A percentile compares a stretch with the other conserved stretches of the same genome.
Conservation (phyloP, 2,329 filamentous ascomycete genomes). For the Stemphylium vesicarium region DNA sequence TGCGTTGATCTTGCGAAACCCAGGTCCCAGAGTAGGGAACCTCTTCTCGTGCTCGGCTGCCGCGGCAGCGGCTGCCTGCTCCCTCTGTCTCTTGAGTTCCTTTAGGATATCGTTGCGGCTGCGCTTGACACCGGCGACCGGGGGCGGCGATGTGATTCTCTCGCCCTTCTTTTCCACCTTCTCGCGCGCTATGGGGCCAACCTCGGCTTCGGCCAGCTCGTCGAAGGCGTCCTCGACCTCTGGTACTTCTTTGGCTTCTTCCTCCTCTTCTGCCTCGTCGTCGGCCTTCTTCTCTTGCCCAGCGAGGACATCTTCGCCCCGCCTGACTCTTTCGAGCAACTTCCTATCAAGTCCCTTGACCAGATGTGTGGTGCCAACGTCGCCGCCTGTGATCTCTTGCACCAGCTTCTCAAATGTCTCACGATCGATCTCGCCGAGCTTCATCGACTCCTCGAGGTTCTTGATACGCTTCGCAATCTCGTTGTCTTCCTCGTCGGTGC, state of each 20-base stretch:
- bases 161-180: slow-evolving; percentile 61
- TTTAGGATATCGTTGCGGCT: slow-evolving; percentile 65
- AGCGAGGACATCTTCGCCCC: slow-evolving; percentile 64
- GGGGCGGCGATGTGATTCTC: slow-evolving; percentile 53
- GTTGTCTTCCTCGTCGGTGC: slow-evolving; percentile 60
- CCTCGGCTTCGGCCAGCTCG: slow-evolving; percentile 68
- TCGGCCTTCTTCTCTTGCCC: slow-evolving; percentile 44
- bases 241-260: slow-evolving; percentile 33
- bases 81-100: slow-evolving; percentile 63
- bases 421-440: slow-evolving; percentile 82
- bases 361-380: slow-evolving; percentile 80
- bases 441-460: slow-evolving; percentile 80
- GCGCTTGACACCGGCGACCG: slow-evolving; percentile 57
- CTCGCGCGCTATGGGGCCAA: slow-evolving; percentile 70
- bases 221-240: slow-evolving; percentile 56
- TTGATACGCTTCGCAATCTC: slow-evolving; percentile 71
- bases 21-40: slow-evolving; percentile 58
- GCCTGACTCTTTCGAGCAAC: slow-evolving; percentile 71
- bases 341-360: slow-evolving; percentile 92
- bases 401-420: slow-evolving; percentile 77
- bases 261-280: slow-evolving; percentile 26
- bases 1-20: slow-evolving; percentile 61
- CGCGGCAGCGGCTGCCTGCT: slow-evolving; percentile 53
- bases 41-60: slow-evolving; percentile 48
- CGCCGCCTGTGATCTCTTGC: slow-evolving; percentile 80